Base-by-base conservation (phyloP, 306 rosid species). In the Quillaja saponaria region DNA sequence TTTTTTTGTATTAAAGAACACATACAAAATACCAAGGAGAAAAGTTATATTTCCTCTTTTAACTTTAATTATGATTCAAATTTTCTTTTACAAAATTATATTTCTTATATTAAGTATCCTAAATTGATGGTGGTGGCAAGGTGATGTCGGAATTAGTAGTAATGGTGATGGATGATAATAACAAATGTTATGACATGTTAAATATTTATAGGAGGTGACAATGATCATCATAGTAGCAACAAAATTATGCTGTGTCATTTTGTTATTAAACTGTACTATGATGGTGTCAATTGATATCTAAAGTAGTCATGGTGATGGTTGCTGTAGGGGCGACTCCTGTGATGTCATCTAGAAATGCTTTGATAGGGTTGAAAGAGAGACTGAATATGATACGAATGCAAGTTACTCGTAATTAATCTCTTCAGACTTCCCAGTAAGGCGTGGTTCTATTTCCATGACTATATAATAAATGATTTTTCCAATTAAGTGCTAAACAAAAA, bases 401-500 rank as follows among this genome's bases (percentile, higher is more conserved):
- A 4, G 31, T 25, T 25, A 25, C 4, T 25, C 4, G 31, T 2
- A 25, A n/a, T n/a, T 25, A 25, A 25, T 25, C 31, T 25, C 31
- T 25, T 25, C 31, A 25, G 31, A 21, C 8, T 38, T 48, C 34
- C 9, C 25, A 28, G 14, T 53, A 46, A 3, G 35, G 18, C 33
- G 35, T 35, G 18, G 49, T 47, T 48, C 39, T 4, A n/a, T 37
- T 61, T 39, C 6, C 39, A 12, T 39, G 66, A 13, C 25, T 28
- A 44, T 25, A 39, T 44, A 15, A 58, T 9, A 50, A 18, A 7
- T 41, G 61, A 69, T 10, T 41, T 33, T 33, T n/a, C 10, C 11
- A 34, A n/a, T 53, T n/a, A 53, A 38, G 44, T 61, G 55, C 44
- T 44, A 39, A 53, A 55, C n/a, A n/a, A n/a, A n/a, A n/a, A n/a